phyloP scores from a whole-genome alignment of 768 basidiomycete species.

The Tubosaeta sp. region DNA sequence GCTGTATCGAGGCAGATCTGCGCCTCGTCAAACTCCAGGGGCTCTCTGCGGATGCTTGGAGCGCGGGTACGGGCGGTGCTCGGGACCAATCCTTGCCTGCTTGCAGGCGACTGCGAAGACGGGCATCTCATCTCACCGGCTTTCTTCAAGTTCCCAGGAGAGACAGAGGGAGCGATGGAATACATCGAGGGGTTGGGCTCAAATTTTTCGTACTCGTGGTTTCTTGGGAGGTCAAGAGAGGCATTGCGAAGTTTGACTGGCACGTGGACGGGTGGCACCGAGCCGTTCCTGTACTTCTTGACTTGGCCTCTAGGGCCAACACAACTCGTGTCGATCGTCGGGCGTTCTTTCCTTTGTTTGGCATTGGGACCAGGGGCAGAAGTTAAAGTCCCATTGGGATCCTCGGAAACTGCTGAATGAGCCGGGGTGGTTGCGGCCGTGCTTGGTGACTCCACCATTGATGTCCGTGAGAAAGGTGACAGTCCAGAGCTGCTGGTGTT shows the following conservation, averaged over 20 bases:
- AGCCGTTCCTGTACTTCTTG: conserved; percentile 29
- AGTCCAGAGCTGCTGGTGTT: conserved; percentile 21
- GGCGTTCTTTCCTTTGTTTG: conserved; percentile 28
- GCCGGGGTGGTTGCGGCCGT: conserved; percentile 27
- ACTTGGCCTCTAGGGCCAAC: conserved; percentile 30
- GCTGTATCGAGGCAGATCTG: conserved; percentile 31
- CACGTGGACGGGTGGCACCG: conserved; percentile 29
- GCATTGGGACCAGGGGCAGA: conserved; percentile 14
- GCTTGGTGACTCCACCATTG: conserved; percentile 22
- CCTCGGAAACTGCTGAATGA: conserved; percentile 20
- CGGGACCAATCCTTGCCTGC: conserved; percentile 22
- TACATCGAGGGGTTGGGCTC: conserved; percentile 30
- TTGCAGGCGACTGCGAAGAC: conserved; percentile 24
- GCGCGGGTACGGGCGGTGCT: conserved; percentile 16
- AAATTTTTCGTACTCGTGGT: conserved; percentile 20
- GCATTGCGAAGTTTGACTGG: conserved; percentile 27
- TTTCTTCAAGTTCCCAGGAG: conserved; percentile 20
- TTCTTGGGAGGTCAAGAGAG: conserved; percentile 29
- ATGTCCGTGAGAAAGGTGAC: conserved; percentile 29
- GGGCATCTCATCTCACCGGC: conserved; percentile 18
- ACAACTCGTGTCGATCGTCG: conserved; percentile 31
- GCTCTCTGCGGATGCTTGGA: conserved; percentile 27
- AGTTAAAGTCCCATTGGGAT: conserved; percentile 5
- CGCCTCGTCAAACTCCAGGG: conserved; percentile 27
- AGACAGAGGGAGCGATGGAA: conserved; percentile 27